Conservation (phyloP, 441 rosid species). For the Adansonia rubrostipa region DNA sequence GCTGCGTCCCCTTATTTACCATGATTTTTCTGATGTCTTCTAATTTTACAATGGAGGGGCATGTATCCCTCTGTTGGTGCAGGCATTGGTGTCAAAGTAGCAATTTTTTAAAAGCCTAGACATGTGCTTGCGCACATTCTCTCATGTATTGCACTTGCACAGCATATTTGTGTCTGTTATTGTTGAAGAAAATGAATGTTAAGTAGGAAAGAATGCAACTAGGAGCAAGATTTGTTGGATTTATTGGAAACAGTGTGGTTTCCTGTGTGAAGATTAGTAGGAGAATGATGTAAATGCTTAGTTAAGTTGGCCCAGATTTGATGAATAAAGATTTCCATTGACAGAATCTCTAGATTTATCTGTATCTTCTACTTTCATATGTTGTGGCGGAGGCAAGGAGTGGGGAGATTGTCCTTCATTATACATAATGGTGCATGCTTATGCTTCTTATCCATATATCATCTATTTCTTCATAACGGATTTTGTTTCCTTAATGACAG, state of each 20-base stretch:
- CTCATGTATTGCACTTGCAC: not conserved
- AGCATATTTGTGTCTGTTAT: conserved; percentile 14
- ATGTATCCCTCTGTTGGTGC: not conserved
- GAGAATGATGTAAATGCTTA: not conserved
- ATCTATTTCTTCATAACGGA: conserved; percentile 26
- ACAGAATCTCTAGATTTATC: not conserved
- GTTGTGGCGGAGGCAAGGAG: not conserved
- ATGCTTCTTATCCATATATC: conserved; percentile 24
- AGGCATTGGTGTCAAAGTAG: not conserved
- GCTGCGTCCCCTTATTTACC: not conserved
- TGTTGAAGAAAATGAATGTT: conserved; percentile 5
- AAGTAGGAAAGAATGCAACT: not conserved
- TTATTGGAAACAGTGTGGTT: not conserved
- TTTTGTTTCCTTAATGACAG: conserved; percentile 45
- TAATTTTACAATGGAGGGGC: not conserved
- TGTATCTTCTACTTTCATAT: conserved; percentile 4
- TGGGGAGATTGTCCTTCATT: conserved; percentile 3
- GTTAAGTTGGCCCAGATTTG: not conserved
- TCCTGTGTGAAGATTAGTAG: not conserved
- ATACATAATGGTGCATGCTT: not conserved
- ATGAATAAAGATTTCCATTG: not conserved
- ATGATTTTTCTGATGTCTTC: not conserved
- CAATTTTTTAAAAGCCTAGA: not conserved
- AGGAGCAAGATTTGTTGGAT: not conserved
- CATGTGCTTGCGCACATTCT: not conserved